Conservation (phyloP, 73 alveolate genomes). For the Uronychia setigera region DNA sequence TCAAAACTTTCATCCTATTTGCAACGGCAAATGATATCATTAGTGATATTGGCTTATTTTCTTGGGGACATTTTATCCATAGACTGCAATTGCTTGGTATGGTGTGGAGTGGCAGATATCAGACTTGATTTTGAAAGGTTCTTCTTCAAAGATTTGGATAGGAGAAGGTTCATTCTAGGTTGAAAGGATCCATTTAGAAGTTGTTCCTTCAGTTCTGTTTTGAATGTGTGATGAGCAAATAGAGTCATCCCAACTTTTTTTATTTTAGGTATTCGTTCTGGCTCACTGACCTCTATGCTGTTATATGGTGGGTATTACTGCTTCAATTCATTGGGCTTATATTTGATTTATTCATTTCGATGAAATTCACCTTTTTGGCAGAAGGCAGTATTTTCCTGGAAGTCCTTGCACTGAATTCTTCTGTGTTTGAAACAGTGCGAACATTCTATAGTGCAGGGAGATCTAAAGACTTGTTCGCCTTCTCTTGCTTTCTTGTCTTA, state of each 20-base stretch:
- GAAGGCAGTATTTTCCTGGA: background rate
- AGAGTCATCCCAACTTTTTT: background rate
- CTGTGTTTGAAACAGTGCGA: background rate
- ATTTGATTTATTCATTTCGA: too few relatives aligned
- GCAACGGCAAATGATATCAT: background rate
- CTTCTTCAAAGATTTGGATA: background rate
- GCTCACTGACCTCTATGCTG: background rate
- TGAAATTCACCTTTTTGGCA: background rate
- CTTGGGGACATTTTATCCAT: background rate
- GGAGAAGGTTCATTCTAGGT: background rate
- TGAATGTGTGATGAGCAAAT: background rate
- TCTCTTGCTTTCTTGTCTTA: background rate
- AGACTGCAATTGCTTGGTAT: background rate
- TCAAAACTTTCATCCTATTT: background rate
- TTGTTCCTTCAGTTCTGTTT: background rate
- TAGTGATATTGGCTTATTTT: background rate
- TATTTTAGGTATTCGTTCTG: background rate
- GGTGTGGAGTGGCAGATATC: background rate
- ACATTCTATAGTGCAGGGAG: background rate
- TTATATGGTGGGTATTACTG: background rate
- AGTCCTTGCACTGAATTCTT: background rate
- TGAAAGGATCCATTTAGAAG: background rate
- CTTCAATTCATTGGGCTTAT: background rate
- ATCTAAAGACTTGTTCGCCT: background rate
- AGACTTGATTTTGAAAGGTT: background rate